Conservation (phyloP, 495 filamentous ascomycete species). For the Schizothecium vesticola region DNA sequence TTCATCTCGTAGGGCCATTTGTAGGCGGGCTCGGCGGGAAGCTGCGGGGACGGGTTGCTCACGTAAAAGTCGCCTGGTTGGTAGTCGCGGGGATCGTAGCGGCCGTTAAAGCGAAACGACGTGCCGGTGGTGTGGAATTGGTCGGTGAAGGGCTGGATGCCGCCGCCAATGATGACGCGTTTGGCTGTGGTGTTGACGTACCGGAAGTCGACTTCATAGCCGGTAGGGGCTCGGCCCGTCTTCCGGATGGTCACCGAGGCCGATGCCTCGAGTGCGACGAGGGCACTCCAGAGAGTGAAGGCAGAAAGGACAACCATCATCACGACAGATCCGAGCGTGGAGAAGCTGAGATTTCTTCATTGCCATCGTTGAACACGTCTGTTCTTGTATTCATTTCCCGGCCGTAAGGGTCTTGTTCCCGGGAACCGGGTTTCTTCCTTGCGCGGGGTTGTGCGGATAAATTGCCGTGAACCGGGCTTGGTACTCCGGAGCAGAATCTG, state of each 20-base stretch:
- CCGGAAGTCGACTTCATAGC: slow-evolving; percentile 32
- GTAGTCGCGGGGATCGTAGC: slow-evolving; percentile 27
- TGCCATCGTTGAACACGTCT: not conserved
- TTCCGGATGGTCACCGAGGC: slow-evolving; percentile 31
- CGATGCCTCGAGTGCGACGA: slow-evolving; percentile 4
- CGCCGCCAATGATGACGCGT: slow-evolving; percentile 29
- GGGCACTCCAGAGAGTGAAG: not conserved
- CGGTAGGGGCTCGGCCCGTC: slow-evolving; percentile 25
- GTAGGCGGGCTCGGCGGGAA: slow-evolving; percentile 18
- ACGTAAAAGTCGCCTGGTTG: slow-evolving; percentile 30
- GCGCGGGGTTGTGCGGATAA: not conserved
- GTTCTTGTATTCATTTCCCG: not conserved
- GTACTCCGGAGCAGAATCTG: not conserved
- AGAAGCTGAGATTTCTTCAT: not conserved
- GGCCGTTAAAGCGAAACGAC: slow-evolving; percentile 17
- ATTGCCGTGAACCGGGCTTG: not conserved
- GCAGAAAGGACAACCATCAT: not conserved
- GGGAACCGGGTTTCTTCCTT: slow-evolving; percentile 1
- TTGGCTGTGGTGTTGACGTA: slow-evolving; percentile 27
- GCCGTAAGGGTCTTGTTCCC: not conserved
- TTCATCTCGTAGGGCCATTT: slow-evolving; percentile 32
- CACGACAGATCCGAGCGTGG: not conserved
- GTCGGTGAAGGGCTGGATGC: slow-evolving; percentile 27
- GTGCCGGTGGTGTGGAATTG: slow-evolving; percentile 28
- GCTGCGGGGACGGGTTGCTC: slow-evolving; percentile 16